Percentiles rank a stretch among this genome's conserved stretches.
These are phyloP conservation scores for Erodium trifolium DNA, from an alignment of 441 rosid species.

Conservation along the genomic window DNA sequence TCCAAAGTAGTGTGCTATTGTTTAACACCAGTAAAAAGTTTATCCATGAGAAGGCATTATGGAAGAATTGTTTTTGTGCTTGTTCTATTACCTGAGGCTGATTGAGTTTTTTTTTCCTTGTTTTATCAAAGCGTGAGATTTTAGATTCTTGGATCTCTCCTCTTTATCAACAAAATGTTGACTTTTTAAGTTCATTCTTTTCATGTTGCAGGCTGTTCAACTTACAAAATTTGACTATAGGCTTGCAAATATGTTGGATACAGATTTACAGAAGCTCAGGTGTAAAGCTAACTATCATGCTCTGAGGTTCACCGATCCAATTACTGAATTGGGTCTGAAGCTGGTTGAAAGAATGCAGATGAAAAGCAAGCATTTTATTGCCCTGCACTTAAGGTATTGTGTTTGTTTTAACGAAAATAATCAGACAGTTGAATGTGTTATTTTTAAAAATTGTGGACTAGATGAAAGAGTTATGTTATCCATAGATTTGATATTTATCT, in stretches of 20 bases:
- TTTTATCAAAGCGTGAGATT: background rate
- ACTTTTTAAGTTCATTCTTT: constrained; percentile 10
- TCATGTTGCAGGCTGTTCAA: constrained; percentile 58
- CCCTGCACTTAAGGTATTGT: constrained; percentile 78
- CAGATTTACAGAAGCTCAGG: constrained; percentile 76
- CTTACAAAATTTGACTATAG: constrained; percentile 86
- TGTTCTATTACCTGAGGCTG: background rate
- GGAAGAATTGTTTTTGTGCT: background rate
- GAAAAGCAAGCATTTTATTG: constrained; percentile 69
- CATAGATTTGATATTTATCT: background rate
- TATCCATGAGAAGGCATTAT: background rate
- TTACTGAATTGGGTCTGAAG: constrained; percentile 59
- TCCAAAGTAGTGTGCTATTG: background rate
- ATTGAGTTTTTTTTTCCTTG: background rate
- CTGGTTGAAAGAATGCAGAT: constrained; percentile 66
- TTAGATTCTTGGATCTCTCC: background rate
- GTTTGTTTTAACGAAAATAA: background rate
- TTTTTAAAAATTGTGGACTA: background rate
- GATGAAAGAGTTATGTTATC: background rate
- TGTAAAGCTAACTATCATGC: constrained; percentile 93
- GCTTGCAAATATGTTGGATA: constrained; percentile 72
- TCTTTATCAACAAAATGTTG: background rate
- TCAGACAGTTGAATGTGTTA: background rate
- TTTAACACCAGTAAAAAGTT: background rate
- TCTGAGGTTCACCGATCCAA: constrained; percentile 71